Base-by-base conservation (phyloP, 2,329 filamentous ascomycete genomes). In the Zelopaecilomyces penicillatus region DNA sequence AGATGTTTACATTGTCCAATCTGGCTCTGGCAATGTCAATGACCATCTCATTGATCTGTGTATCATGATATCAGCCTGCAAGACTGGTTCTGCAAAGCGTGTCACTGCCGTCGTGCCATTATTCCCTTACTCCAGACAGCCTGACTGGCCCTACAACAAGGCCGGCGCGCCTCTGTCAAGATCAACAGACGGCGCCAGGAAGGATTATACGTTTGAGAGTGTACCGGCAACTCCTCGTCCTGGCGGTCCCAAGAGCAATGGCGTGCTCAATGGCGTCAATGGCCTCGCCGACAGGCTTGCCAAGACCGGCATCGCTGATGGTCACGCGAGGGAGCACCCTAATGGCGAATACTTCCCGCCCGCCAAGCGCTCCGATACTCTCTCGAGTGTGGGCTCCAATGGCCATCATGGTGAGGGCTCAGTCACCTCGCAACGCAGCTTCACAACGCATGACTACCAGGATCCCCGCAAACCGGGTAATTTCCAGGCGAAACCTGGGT, bases 41-140 rank as follows among this genome's bases (percentile, higher is more conserved):
- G 93, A 98, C 68, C 83, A 95, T 68, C 80, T 98, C 53, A 85
- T 98, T 71, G 93, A 98, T 63, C 82, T 97, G 41, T 86, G 95
- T 65, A 96, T 97, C 69, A 95, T 93, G 70, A 91, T 97, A 57
- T 95, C 88, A n/a, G 93, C 93, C 50, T 97, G 93, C 80, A 95
- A 95, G 69, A 82, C 86, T 9, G 89, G 89, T 56, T 96, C 90
- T 35, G 93, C 93, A 30, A 88, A 86, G 65, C 79, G 88, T 57
- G 89, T 98, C 58, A 97, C 91, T 36, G 93, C 88, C 43, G 89
- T 98, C 39, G 80, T 96, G 39, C 93, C 93, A 34, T 76, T 97
- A 44, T 98, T 98, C 68, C 93, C 93, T 1, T 98, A 98, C 72
- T 95, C 89, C 48, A 80, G 93, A 58, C 93, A 98, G 65, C 91